Conservation (phyloP, 768 basidiomycete species). For the Leccinum imitatum region DNA sequence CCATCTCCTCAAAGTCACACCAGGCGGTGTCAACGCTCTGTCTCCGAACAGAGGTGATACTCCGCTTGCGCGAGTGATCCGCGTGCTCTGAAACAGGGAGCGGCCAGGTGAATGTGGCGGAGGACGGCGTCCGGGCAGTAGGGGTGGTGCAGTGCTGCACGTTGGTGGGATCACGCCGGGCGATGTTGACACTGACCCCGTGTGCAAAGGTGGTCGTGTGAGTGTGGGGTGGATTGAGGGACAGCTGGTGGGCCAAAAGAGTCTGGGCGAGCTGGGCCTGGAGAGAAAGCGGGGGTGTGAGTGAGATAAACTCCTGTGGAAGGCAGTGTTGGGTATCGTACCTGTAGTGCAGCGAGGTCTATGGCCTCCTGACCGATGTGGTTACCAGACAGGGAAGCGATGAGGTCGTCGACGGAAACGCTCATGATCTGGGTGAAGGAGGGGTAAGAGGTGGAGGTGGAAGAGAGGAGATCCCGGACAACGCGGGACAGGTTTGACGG, state of each 20-base stretch:
- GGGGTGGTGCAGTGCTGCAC: conserved; percentile 43
- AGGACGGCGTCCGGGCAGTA: conserved; percentile 36
- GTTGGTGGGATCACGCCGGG: conserved; percentile 32
- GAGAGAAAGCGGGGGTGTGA: neutral
- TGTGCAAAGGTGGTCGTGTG: conserved; percentile 21
- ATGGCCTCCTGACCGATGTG: conserved; percentile 56
- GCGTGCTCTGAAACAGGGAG: conserved; percentile 23
- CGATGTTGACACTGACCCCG: conserved; percentile 20
- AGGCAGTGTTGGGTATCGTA: conserved; percentile 25
- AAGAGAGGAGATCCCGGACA: neutral
- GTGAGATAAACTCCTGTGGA: conserved; percentile 17
- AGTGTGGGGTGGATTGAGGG: conserved; percentile 18
- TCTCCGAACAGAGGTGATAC: conserved; percentile 23
- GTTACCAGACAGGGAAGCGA: conserved; percentile 44
- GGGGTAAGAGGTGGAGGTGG: neutral
- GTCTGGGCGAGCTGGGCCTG: conserved; percentile 50
- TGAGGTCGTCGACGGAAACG: conserved; percentile 50
- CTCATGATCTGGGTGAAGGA: conserved; percentile 35
- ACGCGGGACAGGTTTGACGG: conserved; percentile 11
- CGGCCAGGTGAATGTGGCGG: conserved; percentile 32
- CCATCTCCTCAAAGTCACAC: conserved; percentile 40
- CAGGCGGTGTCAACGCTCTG: conserved; percentile 28
- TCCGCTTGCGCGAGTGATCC: conserved; percentile 30
- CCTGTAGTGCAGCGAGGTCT: conserved; percentile 50
- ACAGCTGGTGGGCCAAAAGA: conserved; percentile 36